These are phyloP conservation scores for Fusarium liriodendri DNA, from an alignment of 2,329 filamentous ascomycete species.

Conservation along the genomic window DNA sequence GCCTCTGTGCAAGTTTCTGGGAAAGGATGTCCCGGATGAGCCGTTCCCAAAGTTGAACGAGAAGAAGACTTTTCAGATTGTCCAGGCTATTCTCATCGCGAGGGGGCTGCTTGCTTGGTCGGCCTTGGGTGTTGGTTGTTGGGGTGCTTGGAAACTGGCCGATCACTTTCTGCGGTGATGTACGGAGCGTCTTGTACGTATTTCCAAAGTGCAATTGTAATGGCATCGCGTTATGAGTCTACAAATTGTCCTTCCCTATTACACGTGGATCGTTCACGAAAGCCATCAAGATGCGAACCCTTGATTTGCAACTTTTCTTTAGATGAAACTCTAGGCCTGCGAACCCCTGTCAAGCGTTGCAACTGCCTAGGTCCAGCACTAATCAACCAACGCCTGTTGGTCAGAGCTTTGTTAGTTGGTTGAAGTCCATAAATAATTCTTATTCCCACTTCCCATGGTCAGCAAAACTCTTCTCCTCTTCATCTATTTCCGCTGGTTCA, in stretches of 20 bases:
- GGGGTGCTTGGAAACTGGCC: slow-evolving; percentile 22
- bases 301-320: no score
- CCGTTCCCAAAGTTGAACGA: slow-evolving; percentile 38
- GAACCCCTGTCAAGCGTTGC: neutral
- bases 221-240: no score
- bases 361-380: neutral
- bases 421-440: neutral
- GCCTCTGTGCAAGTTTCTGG: slow-evolving; percentile 54
- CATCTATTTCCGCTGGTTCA: neutral
- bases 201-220: no score
- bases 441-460: neutral
- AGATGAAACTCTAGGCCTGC: neutral
- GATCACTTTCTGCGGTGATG: neutral
- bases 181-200: neutral
- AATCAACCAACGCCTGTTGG: neutral
- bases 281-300: no score
- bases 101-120: slow-evolving; percentile 31
- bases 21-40: slow-evolving; percentile 16
- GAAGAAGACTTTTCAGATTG: slow-evolving; percentile 22
- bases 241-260: no score
- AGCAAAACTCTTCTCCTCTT: neutral
- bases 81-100: slow-evolving; percentile 26
- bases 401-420: neutral
- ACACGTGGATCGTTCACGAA: no score
- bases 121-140: slow-evolving; percentile 12